Evolutionary conservation across 1,284 basidiomycete genomes (phyloP).

Genomic region (Amylostereum areolatum): DNA sequence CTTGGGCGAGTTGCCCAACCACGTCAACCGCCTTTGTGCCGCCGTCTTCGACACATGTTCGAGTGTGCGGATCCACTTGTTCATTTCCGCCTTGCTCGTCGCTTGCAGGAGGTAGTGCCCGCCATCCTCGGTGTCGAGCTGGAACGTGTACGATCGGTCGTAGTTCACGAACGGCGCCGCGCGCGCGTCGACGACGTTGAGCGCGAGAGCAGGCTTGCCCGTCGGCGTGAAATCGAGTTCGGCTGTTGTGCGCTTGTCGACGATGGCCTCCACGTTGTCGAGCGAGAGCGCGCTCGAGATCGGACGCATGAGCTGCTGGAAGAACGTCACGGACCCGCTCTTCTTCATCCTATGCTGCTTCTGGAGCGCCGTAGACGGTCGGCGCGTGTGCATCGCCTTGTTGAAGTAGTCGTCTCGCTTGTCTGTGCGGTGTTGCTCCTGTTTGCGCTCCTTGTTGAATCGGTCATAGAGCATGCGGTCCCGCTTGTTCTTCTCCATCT

Average conservation of each 20-base stretch:
- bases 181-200: slow-evolving; percentile 66
- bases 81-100: slow-evolving; percentile 58
- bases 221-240: slow-evolving; percentile 69
- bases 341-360: slow-evolving; percentile 79
- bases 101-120: slow-evolving; percentile 77
- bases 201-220: slow-evolving; percentile 65
- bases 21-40: slow-evolving; percentile 74
- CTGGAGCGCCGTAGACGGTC: slow-evolving; percentile 43
- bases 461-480: slow-evolving; percentile 63
- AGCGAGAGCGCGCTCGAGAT: slow-evolving; percentile 77
- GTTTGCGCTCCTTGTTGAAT: slow-evolving; percentile 64
- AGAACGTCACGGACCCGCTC: slow-evolving; percentile 73
- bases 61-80: slow-evolving; percentile 70
- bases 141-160: slow-evolving; percentile 75
- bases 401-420: slow-evolving; percentile 68
- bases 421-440: slow-evolving; percentile 65
- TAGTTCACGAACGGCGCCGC: slow-evolving; percentile 68
- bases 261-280: slow-evolving; percentile 40
- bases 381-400: slow-evolving; percentile 55
- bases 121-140: slow-evolving; percentile 79
- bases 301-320: slow-evolving; percentile 74
- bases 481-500: slow-evolving; percentile 74
- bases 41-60: slow-evolving; percentile 62
- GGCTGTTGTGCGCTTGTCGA: slow-evolving; percentile 50
- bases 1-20: slow-evolving; percentile 67